Evolutionary conservation across 176 grass and related monocot species (phyloP), one percentile per base, ranked within the genome.

Genomic region (Aegilops sharonensis): DNA sequence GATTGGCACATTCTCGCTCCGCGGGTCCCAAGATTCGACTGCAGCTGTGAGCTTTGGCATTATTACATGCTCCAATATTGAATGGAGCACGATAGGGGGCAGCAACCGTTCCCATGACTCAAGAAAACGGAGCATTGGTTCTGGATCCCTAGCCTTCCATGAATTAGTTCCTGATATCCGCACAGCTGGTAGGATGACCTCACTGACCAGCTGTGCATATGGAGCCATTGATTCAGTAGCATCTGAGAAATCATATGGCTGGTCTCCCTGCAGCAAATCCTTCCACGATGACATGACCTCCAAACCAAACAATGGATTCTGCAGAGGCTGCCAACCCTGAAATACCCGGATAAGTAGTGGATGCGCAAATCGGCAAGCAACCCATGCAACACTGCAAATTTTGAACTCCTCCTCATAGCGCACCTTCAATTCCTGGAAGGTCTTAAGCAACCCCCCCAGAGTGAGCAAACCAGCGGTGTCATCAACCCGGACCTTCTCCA

Each of bases 51-150:
- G 92, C 79, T 95, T 97, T 56, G 95, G 95, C 93, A 97, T 88
- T 27, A 97, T 85, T 4, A 95, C 87, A 75, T 94, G 87, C 73
- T 94, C 92, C 74, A 98, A 84, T 86, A 98, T 89, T 48, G 93
- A 95, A 42, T 92, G 87, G 62, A 95, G 88, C 56, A 98, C 78
- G 27, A 87, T 62, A 56, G 93, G 89, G 30, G 95, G 91, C 36
- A 98, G 85, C 76, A 98, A 67, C 15, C 63, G 59, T 39, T 93
- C 93, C 95, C 93, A 95, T 70, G 81, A 78, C 56, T 98, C 95
- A 36, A 93, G 86, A 81, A 95, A 98, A 14, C 81, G 83, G 52
- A 98, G 92, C 95, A 98, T 91, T 72, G 93, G 95, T 68, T 98
- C 95, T 2, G 95, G 91, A 50, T 93, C 91, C 78, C 93, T 90